Conservation (phyloP, 495 filamentous ascomycete species). For the Hypoxylon cercidicola region DNA sequence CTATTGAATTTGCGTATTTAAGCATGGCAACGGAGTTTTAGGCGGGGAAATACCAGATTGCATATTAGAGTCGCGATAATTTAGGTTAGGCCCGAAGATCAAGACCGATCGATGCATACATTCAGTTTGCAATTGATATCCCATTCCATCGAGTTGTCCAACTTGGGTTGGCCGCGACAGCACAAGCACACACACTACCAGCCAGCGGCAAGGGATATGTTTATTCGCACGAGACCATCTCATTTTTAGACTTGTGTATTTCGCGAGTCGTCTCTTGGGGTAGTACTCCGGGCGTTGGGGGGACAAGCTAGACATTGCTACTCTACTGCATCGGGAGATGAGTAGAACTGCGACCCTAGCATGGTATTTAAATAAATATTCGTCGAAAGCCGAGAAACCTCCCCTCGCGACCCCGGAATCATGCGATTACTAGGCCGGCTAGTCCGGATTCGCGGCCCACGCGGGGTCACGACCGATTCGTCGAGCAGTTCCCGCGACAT, state of each 20-base stretch:
- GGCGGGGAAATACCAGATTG: slow-evolving; percentile 41
- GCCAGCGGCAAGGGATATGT: background rate
- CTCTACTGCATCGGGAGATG: slow-evolving; percentile 24
- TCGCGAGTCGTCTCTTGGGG: background rate
- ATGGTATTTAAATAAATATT: too few relatives aligned
- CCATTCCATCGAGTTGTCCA: background rate
- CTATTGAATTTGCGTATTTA: slow-evolving; percentile 28
- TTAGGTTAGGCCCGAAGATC: background rate
- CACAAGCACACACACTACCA: background rate
- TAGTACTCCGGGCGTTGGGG: background rate
- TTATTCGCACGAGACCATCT: background rate
- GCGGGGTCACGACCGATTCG: slow-evolving; percentile 40
- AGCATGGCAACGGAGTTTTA: slow-evolving; percentile 45
- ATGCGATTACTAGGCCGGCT: slow-evolving; percentile 29
- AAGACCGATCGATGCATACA: background rate
- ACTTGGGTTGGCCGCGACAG: background rate
- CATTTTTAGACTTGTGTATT: slow-evolving; percentile 3
- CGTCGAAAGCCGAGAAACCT: background rate
- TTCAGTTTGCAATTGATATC: background rate
- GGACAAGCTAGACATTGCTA: slow-evolving; percentile 5
- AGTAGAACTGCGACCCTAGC: slow-evolving; percentile 13
- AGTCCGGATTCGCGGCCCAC: slow-evolving; percentile 21
- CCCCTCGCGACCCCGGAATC: slow-evolving; percentile 20
- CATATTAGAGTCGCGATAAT: slow-evolving; percentile 28
- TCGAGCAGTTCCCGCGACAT: slow-evolving; percentile 30